phyloP scores from a whole-genome alignment of 176 grass and related monocot genomes.

The Raddia guianensis region DNA sequence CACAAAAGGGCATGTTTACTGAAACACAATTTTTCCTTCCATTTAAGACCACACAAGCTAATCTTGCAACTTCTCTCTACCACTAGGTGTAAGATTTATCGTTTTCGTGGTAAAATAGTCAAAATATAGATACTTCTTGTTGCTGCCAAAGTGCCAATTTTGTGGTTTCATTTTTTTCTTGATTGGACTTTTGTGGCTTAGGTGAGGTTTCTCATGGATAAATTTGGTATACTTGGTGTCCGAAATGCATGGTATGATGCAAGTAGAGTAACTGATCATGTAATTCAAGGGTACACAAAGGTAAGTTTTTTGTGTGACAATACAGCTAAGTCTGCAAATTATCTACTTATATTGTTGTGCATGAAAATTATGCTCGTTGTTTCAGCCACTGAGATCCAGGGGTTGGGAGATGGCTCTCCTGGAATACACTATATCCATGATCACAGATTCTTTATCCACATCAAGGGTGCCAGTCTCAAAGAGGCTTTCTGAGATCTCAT shows the following conservation, averaged over 20 bases:
- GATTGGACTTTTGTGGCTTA: constrained; percentile 37
- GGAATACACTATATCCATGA: constrained; percentile 78
- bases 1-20: constrained; percentile 1
- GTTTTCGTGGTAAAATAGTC: background rate
- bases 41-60: background rate
- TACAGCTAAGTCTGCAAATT: background rate
- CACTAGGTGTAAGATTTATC: background rate
- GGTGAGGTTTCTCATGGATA: constrained; percentile 86
- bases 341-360: background rate
- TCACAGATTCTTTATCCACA: constrained; percentile 58
- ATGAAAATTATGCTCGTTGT: background rate
- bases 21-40: background rate
- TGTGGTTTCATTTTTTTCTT: constrained; percentile 19
- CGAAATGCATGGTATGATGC: constrained; percentile 84
- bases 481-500: constrained; percentile 82
- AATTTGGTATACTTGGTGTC: constrained; percentile 69
- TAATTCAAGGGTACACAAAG: constrained; percentile 89
- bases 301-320: constrained; percentile 37
- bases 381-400: constrained; percentile 76
- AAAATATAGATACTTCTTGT: background rate
- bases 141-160: constrained; percentile 2
- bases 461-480: constrained; percentile 63
- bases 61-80: background rate
- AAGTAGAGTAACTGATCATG: constrained; percentile 82
- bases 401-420: constrained; percentile 91